phyloP scores from a whole-genome alignment of 495 filamentous ascomycete species.

The Usnea hakonensis region DNA sequence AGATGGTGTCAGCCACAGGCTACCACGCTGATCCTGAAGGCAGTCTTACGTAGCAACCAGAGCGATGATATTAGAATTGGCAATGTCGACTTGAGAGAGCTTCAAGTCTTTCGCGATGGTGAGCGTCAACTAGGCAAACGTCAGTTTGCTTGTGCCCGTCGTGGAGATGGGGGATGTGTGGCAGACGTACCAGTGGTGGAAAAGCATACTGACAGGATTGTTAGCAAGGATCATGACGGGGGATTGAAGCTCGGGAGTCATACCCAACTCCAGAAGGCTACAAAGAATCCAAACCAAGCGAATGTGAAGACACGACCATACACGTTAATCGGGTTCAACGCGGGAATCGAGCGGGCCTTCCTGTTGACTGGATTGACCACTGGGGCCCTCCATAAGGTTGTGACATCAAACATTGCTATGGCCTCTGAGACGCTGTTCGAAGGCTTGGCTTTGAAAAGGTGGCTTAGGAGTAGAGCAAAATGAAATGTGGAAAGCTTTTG shows the following conservation, averaged over 20 bases:
- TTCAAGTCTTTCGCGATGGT: constrained; percentile 72
- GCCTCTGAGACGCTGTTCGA: background rate
- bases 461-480: background rate
- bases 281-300: constrained; percentile 91
- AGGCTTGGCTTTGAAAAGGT: background rate
- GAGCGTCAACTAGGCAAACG: constrained; percentile 50
- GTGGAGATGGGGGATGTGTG: background rate
- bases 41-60: constrained; percentile 64
- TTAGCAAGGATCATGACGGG: background rate
- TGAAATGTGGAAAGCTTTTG: background rate
- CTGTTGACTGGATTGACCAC: constrained; percentile 67
- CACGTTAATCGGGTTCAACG: constrained; percentile 69
- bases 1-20: constrained; percentile 18
- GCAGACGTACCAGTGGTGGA: constrained; percentile 64
- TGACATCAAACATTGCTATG: constrained; percentile 24
- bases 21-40: background rate
- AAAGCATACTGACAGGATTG: constrained; percentile 50
- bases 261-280: constrained; percentile 85
- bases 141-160: constrained; percentile 8
- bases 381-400: constrained; percentile 50
- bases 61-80: constrained; percentile 89
- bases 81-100: constrained; percentile 62
- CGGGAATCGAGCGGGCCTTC: constrained; percentile 73
- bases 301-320: constrained; percentile 93
- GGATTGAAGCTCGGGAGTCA: constrained; percentile 31